Conservation (phyloP, 352 stramenopile species). For the Globisporangium carolinianum region DNA sequence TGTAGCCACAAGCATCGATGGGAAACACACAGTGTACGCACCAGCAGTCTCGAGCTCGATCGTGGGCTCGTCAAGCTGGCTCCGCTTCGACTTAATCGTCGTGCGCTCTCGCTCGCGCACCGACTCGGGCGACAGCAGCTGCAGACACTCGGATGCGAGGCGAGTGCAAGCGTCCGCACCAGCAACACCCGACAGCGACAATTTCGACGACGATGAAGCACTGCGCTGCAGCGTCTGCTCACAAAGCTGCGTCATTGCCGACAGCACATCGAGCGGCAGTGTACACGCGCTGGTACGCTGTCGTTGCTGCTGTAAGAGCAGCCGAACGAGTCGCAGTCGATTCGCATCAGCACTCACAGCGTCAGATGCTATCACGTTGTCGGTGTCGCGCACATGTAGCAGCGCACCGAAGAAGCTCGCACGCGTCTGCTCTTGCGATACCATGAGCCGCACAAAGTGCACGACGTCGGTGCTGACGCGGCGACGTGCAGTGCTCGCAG, state of each 20-base stretch:
- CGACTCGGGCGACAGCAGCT: background rate
- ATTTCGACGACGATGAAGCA: background rate
- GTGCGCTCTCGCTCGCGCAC: background rate
- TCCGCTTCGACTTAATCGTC: background rate
- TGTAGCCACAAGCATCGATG: no score
- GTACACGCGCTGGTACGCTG: background rate
- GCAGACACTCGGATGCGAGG: slow-evolving; percentile 3
- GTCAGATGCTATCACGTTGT: background rate
- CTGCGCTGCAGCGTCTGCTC: background rate
- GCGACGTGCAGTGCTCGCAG: background rate
- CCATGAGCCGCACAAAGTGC: slow-evolving; percentile 29
- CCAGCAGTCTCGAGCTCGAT: background rate
- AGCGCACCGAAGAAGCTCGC: slow-evolving; percentile 23
- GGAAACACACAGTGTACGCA: background rate
- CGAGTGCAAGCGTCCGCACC: background rate
- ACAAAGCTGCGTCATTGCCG: slow-evolving; percentile 5
- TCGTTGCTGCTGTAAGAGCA: slow-evolving; percentile 16
- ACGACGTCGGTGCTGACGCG: slow-evolving; percentile 30
- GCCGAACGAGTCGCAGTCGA: slow-evolving; percentile 19
- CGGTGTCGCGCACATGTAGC: slow-evolving; percentile 1
- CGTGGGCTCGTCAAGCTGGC: background rate
- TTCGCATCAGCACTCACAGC: slow-evolving; percentile 1
- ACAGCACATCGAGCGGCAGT: background rate
- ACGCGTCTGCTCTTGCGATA: slow-evolving; percentile 23
- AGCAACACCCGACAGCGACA: background rate